Conservation (phyloP, 2,329 filamentous ascomycete species). For the Arthroderma sp. region DNA sequence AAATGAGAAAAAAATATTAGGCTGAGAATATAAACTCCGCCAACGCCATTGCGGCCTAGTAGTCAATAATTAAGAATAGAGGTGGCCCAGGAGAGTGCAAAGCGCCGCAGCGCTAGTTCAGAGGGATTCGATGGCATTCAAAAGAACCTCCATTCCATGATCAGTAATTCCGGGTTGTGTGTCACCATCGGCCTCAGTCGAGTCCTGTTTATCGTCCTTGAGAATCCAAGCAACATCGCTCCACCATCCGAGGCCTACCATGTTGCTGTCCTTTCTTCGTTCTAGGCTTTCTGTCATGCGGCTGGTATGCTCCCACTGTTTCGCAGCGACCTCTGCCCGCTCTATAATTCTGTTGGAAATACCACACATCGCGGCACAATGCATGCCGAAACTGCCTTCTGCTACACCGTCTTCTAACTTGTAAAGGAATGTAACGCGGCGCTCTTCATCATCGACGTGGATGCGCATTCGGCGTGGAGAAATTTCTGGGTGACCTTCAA, state of each 20-base stretch:
- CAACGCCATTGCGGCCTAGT: too few species aligned
- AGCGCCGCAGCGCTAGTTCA: not conserved
- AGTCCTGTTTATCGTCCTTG: conserved; percentile 35
- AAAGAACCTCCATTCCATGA: conserved; percentile 42
- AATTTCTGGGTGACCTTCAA: conserved; percentile 79
- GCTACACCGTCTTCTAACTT: conserved; percentile 86
- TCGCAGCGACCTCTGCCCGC: conserved; percentile 73
- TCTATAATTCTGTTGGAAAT: conserved; percentile 74
- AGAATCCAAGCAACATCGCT: conserved; percentile 77
- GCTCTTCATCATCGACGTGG: conserved; percentile 69
- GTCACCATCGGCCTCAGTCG: conserved; percentile 14
- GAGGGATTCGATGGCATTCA: conserved; percentile 38
- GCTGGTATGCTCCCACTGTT: conserved; percentile 90
- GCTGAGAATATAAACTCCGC: too few species aligned
- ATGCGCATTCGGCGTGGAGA: conserved; percentile 83
- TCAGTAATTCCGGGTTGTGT: conserved; percentile 26
- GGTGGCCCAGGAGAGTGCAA: too few species aligned
- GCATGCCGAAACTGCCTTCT: conserved; percentile 96
- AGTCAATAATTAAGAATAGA: too few species aligned
- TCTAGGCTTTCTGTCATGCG: conserved; percentile 79
- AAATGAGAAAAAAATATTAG: too few species aligned
- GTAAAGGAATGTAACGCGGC: conserved; percentile 92
- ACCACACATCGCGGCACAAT: conserved; percentile 96
- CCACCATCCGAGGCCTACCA: conserved; percentile 70
- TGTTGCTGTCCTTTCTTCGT: conserved; percentile 61